Conservation (phyloP, 1,284 basidiomycete species). For the Laetiporus sulphureus region DNA sequence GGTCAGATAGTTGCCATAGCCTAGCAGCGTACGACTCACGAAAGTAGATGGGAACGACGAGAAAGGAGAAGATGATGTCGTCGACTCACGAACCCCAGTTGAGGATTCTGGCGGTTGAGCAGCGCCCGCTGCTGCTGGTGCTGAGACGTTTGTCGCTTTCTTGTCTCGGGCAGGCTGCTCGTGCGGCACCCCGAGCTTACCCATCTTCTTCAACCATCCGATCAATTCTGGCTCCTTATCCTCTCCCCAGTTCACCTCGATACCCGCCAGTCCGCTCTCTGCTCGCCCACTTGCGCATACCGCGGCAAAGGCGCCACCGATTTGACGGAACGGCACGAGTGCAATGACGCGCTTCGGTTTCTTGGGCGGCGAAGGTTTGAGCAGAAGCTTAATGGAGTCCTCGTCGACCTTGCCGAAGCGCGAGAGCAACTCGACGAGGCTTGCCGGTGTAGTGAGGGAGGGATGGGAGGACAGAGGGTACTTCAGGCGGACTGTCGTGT, state of each 20-base stretch:
- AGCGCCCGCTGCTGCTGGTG: no score
- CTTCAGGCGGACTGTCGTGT: slow-evolving; percentile 70
- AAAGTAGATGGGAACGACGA: background rate
- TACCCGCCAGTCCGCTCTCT: slow-evolving; percentile 34
- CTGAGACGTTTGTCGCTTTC: no score
- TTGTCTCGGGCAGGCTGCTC: no score
- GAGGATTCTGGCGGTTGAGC: no score
- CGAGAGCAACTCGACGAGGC: slow-evolving; percentile 45
- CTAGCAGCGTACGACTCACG: background rate
- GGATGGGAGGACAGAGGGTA: slow-evolving; percentile 55
- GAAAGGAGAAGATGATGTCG: slow-evolving; percentile 30
- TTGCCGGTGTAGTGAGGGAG: slow-evolving; percentile 40
- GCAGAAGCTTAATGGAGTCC: slow-evolving; percentile 55
- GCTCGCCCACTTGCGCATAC: slow-evolving; percentile 52
- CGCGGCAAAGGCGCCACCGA: slow-evolving; percentile 66
- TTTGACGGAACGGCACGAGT: slow-evolving; percentile 66
- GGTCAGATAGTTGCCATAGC: background rate
- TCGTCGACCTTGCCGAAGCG: slow-evolving; percentile 59
- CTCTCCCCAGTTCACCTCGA: slow-evolving; percentile 43
- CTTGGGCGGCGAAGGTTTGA: slow-evolving; percentile 45
- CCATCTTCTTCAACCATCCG: slow-evolving; percentile 67
- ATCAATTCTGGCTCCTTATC: slow-evolving; percentile 72
- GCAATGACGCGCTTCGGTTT: slow-evolving; percentile 64
- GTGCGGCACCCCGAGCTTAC: slow-evolving; percentile 47
- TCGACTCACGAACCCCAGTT: no score